Percentiles rank a stretch among this genome's conserved stretches.
These are phyloP conservation scores for Xylaria digitata DNA, from an alignment of 2,329 filamentous ascomycete species.

Conservation along the genomic window DNA sequence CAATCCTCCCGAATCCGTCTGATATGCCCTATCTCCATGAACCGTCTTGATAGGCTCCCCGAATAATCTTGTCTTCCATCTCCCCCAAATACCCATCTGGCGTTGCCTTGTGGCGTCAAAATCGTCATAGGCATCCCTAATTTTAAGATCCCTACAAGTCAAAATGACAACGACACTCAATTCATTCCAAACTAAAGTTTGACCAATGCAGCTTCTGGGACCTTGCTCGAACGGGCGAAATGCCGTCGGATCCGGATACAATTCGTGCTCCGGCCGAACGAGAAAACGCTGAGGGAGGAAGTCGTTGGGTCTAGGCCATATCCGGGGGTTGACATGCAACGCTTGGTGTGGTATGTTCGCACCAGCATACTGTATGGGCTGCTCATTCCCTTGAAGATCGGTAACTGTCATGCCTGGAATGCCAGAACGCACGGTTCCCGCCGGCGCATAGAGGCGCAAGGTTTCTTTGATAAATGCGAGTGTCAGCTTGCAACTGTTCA, in stretches of 20 bases:
- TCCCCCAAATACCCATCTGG: no score
- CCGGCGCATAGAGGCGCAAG: constrained; percentile 27
- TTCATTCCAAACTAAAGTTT: background rate
- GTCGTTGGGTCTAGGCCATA: constrained; percentile 23
- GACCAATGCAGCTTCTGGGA: constrained; percentile 32
- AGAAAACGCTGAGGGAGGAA: constrained; percentile 36
- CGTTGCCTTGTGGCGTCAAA: no score
- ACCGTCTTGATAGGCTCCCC: background rate
- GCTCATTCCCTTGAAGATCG: constrained; percentile 19
- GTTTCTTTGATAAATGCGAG: constrained; percentile 34
- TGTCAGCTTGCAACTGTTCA: constrained; percentile 18
- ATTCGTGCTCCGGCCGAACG: constrained; percentile 9
- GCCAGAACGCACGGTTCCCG: constrained; percentile 16
- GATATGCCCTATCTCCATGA: constrained; percentile 32
- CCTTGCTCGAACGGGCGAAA: constrained; percentile 37
- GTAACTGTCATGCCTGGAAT: constrained; percentile 13
- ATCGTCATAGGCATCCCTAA: no score
- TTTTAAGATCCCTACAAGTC: no score
- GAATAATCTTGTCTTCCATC: no score
- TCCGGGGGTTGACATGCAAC: constrained; percentile 27
- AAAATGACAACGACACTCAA: no score
- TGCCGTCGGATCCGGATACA: constrained; percentile 13
- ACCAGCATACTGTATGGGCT: constrained; percentile 4
- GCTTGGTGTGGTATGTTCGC: constrained; percentile 23
- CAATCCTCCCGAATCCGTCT: constrained; percentile 28